These are phyloP conservation scores for Kuraishia floccosa DNA, from an alignment of 805 yeast species.

Conservation along the genomic window DNA sequence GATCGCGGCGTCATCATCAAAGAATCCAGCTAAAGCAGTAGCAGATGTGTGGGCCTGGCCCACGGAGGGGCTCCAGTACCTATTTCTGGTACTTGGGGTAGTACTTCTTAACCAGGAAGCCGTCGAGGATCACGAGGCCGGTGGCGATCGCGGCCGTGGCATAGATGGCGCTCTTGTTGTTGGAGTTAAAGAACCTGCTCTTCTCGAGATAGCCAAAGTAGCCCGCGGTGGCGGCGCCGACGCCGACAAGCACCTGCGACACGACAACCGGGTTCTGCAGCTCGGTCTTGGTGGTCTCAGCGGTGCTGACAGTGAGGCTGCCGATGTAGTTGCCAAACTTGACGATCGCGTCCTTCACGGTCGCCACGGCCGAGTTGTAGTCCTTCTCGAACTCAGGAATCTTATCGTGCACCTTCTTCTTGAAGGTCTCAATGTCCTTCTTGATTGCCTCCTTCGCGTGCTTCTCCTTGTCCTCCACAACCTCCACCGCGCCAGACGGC, in stretches of 20 bases:
- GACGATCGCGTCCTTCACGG: too few species aligned
- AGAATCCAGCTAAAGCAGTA: too few species aligned
- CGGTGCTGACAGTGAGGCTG: too few species aligned
- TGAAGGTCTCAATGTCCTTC: not conserved
- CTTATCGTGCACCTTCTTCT: not conserved
- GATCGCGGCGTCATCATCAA: too few species aligned
- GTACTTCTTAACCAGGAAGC: constrained; percentile 37
- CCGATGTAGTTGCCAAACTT: too few species aligned
- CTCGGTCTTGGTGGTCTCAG: constrained; percentile 28
- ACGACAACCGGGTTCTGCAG: constrained; percentile 54
- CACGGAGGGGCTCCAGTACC: not conserved
- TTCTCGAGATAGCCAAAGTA: not conserved
- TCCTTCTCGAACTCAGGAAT: constrained; percentile 19
- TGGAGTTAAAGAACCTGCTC: not conserved
- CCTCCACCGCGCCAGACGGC: constrained; percentile 5
- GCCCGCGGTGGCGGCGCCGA: constrained; percentile 1
- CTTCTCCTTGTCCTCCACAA: constrained; percentile 4
- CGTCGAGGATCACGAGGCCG: constrained; percentile 45
- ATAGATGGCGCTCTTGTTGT: constrained; percentile 15
- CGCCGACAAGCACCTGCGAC: constrained; percentile 24
- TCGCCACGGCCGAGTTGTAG: not conserved
- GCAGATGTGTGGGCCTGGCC: too few species aligned
- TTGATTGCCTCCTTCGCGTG: constrained; percentile 3
- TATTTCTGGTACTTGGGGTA: constrained; percentile 40
- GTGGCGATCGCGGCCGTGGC: constrained; percentile 32